Base-by-base conservation (phyloP, 352 stramenopile species). In the Globisporangium rhizosaccharum region DNA sequence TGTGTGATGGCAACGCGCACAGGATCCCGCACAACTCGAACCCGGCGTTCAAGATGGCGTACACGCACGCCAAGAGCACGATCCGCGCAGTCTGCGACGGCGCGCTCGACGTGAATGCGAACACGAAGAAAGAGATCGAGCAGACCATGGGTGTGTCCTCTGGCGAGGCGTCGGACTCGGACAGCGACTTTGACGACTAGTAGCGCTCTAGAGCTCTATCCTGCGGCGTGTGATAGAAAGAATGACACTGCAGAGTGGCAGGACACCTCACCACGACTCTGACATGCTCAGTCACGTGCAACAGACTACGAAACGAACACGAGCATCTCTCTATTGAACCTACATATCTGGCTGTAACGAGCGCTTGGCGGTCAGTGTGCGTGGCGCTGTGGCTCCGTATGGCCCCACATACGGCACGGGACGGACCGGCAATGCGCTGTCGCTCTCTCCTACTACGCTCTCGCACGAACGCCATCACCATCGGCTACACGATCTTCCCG, bases 21-120 rank as follows among this genome's bases (percentile, higher is more conserved):
- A 83, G 74, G 74, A 90, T 92, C 68, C 85, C 85, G 33, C 74
- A 83, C 44, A 92, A 82, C 64, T 91, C 82, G 53, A 77, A 88
- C 53, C 82, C 85, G n/a, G 73, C 70, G 45, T 88, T 78, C 68
- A 94, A 94, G 67, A 95, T 95, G 85, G 83, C 83, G 47, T 95
- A 95, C 67, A 91, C 85, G 20, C 83, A 95, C 67, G 85, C 83
- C 57, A 95, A 95, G 79, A 86, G 68, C 62, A 79, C 80, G 55
- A 83, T 93, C 52, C 83, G 85, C 49, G 74, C 72, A 4, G 74
- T 88, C 15, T 92, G 82, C 53, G 82, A 95, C 33, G 85, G 85
- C 51, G 87, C 78, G 53, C 77, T 85, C 51, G 85, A 95, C 51
- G 71, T 95, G 50, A 93, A 88, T 61, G 85, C 82, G 18, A 68